A percentile compares a stretch with the other conserved stretches of the same genome.
Conservation (phyloP, 305 asterid genomes). For the Fraxinus nigra region DNA sequence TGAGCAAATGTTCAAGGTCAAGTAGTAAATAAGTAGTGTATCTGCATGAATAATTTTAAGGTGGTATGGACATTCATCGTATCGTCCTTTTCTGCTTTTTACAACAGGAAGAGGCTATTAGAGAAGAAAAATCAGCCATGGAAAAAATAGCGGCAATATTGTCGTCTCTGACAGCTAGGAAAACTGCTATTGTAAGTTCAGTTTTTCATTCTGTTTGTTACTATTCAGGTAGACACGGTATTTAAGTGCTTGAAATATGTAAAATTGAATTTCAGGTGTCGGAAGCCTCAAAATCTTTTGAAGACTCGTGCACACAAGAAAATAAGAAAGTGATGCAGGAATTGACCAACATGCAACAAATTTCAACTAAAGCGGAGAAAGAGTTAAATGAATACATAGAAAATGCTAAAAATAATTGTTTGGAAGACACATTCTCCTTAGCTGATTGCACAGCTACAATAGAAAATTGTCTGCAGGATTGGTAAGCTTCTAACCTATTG, state of each 20-base stretch:
- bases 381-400: slow-evolving; percentile 51
- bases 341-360: slow-evolving; percentile 52
- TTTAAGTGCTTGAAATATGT: slow-evolving; percentile 12
- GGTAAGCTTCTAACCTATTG: slow-evolving; percentile 35
- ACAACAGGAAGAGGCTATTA: slow-evolving; percentile 68
- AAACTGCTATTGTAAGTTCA: slow-evolving; percentile 49
- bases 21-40: background rate
- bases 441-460: slow-evolving; percentile 45
- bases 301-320: slow-evolving; percentile 52
- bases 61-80: background rate
- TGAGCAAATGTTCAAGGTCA: slow-evolving; percentile 65
- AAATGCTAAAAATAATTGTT: slow-evolving; percentile 45
- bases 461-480: slow-evolving; percentile 62
- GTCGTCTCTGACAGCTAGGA: slow-evolving; percentile 53
- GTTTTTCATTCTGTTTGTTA: background rate
- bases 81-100: slow-evolving; percentile 7
- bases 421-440: slow-evolving; percentile 49
- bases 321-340: slow-evolving; percentile 49
- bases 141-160: slow-evolving; percentile 63
- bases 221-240: background rate
- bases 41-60: slow-evolving; percentile 1
- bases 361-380: slow-evolving; percentile 44
- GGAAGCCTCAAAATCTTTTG: slow-evolving; percentile 55
- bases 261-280: slow-evolving; percentile 49
- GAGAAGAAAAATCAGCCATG: slow-evolving; percentile 63